Evolutionary conservation across 768 basidiomycete species (phyloP).

Genomic region (Lyophyllum semitale): DNA sequence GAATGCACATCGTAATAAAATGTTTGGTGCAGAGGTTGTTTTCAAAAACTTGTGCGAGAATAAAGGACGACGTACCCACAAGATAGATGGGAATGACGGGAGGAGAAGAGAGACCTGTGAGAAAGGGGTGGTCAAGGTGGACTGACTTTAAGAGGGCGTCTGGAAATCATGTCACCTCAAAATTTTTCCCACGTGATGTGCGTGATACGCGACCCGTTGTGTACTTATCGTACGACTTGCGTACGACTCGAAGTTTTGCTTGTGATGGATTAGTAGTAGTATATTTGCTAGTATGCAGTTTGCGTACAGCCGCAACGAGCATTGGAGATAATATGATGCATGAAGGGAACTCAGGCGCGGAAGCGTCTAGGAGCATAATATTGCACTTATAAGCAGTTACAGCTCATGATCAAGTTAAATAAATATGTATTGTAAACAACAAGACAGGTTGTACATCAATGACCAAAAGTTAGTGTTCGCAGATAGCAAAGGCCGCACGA

Average conservation of each 20-base stretch:
- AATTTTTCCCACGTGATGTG: slow-evolving; percentile 12
- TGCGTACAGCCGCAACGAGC: too few relatives aligned
- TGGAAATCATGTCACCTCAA: slow-evolving; percentile 27
- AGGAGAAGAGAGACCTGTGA: slow-evolving; percentile 8
- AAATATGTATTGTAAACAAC: too few relatives aligned
- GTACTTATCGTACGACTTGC: slow-evolving; percentile 1
- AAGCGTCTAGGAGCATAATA: too few relatives aligned
- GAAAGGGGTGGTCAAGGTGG: slow-evolving; percentile 16
- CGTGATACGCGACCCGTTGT: not conserved
- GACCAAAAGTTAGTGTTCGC: too few relatives aligned
- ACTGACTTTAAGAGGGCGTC: slow-evolving; percentile 23
- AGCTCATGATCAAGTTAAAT: too few relatives aligned
- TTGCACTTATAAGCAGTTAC: too few relatives aligned
- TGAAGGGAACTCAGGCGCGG: too few relatives aligned
- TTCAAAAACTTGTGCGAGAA: not conserved
- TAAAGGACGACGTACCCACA: slow-evolving; percentile 14
- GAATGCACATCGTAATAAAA: slow-evolving; percentile 23
- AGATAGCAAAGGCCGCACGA: too few relatives aligned
- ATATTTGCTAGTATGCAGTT: too few relatives aligned
- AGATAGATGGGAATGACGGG: not conserved
- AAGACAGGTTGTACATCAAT: too few relatives aligned
- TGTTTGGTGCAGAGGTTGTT: not conserved
- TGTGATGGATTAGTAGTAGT: too few relatives aligned
- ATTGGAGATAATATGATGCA: too few relatives aligned
- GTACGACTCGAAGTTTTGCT: slow-evolving; percentile 9